A percentile compares a stretch with the other conserved stretches of the same genome.
Conservation (phyloP, 306 rosid genomes). For the Vicia sativa region DNA sequence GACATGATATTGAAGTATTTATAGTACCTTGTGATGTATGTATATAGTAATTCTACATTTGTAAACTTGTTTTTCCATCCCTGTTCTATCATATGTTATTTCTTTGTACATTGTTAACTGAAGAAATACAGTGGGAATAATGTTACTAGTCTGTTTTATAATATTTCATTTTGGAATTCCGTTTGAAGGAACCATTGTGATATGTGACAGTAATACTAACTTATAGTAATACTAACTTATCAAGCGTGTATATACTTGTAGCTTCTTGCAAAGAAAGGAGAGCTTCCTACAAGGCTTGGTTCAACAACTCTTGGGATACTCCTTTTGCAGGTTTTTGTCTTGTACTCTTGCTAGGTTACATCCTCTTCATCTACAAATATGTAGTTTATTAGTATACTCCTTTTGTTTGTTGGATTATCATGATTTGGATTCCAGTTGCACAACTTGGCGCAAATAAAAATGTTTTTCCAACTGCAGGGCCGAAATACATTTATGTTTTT, state of each 20-base stretch:
- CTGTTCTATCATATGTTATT: constrained; percentile 2
- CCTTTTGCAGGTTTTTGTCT: constrained; percentile 79
- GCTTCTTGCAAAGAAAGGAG: constrained; percentile 99
- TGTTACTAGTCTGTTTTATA: constrained; percentile 26
- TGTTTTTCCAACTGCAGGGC: no score
- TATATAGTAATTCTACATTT: constrained; percentile 23
- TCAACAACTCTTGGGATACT: constrained; percentile 97
- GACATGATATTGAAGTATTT: not conserved
- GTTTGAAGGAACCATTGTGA: constrained; percentile 20
- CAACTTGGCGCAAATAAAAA: no score
- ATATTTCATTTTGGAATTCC: constrained; percentile 8
- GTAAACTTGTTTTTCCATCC: constrained; percentile 14
- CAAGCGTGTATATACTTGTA: constrained; percentile 52
- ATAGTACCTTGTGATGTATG: constrained; percentile 30
- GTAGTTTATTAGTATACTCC: constrained; percentile 10
- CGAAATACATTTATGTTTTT: no score
- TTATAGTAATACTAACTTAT: constrained; percentile 40
- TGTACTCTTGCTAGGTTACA: constrained; percentile 33
- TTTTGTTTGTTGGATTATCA: no score
- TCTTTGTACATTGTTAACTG: not conserved
- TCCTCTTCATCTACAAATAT: constrained; percentile 33
- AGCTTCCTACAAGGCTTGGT: constrained; percentile 96
- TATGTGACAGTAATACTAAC: constrained; percentile 14
- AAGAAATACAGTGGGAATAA: constrained; percentile 26
- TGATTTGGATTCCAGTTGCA: no score